A percentile compares a stretch with the other conserved stretches of the same genome.
Conservation (phyloP, 768 basidiomycete genomes). For the Leucosporidium scottii region DNA sequence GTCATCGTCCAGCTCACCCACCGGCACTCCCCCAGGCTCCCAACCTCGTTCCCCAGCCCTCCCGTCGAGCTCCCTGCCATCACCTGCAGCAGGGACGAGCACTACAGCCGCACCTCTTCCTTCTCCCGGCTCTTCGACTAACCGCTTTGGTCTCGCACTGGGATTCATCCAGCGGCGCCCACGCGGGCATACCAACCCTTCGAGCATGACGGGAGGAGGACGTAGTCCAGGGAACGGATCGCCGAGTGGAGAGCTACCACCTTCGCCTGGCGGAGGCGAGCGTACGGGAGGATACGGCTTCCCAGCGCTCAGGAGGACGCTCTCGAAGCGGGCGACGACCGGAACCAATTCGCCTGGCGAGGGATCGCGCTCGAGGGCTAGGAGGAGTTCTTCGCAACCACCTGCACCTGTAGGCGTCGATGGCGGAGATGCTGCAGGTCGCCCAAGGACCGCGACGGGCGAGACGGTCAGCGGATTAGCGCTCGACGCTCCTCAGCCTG, state of each 20-base stretch:
- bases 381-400: conserved; percentile 27
- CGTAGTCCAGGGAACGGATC: conserved; percentile 18
- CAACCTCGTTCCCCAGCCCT: background rate
- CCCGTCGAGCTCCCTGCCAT: background rate
- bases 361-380: conserved; percentile 4
- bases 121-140: background rate
- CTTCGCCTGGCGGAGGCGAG: conserved; percentile 3
- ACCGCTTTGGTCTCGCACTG: conserved; percentile 28
- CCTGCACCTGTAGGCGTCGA: background rate
- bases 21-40: conserved; percentile 9
- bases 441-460: conserved; percentile 2
- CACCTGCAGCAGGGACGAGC: background rate
- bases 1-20: background rate
- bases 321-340: conserved; percentile 13
- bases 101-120: conserved; percentile 3
- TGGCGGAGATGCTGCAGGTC: background rate
- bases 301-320: conserved; percentile 22
- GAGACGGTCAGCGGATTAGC: background rate
- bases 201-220: conserved; percentile 3
- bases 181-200: conserved; percentile 18
- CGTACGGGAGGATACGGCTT: conserved; percentile 26
- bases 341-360: background rate
- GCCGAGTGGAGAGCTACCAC: conserved; percentile 18
- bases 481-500: background rate
- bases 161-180: conserved; percentile 28